phyloP scores from a whole-genome alignment of 1,139 yeast species.

The Protomyces inouyei region DNA sequence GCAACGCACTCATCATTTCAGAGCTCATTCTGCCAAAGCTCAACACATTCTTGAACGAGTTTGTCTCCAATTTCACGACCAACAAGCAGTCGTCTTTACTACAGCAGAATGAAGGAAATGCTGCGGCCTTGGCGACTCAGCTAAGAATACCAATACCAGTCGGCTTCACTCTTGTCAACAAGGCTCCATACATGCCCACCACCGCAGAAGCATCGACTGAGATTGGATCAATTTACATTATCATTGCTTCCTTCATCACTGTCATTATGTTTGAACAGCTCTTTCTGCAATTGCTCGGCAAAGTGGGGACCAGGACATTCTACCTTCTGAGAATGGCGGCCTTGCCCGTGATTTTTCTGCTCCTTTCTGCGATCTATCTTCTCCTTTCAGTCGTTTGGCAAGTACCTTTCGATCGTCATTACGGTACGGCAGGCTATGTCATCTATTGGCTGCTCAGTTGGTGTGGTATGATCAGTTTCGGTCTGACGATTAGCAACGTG shows the following conservation, averaged over 20 bases:
- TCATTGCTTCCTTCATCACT: slow-evolving; percentile 61
- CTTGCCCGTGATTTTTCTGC: slow-evolving; percentile 46
- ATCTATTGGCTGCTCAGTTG: slow-evolving; percentile 61
- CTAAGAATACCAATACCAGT: slow-evolving; percentile 13
- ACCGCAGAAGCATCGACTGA: slow-evolving; percentile 31
- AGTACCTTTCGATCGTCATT: slow-evolving; percentile 50
- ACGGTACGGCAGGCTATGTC: slow-evolving; percentile 59
- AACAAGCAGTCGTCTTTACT: slow-evolving; percentile 18
- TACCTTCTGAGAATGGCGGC: slow-evolving; percentile 49
- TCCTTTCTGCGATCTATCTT: slow-evolving; percentile 53
- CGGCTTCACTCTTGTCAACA: slow-evolving; percentile 11
- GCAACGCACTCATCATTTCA: slow-evolving; percentile 12
- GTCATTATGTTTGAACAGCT: slow-evolving; percentile 55
- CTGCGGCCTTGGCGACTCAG: slow-evolving; percentile 13
- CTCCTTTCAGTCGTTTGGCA: slow-evolving; percentile 59
- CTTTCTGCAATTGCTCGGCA: slow-evolving; percentile 49
- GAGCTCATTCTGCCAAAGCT: slow-evolving; percentile 15
- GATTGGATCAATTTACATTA: slow-evolving; percentile 69
- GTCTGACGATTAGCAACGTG: slow-evolving; percentile 61
- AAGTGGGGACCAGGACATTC: slow-evolving; percentile 47
- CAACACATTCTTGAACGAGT: neutral
- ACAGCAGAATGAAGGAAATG: slow-evolving; percentile 10
- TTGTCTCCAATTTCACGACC: slow-evolving; percentile 2
- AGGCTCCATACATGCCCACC: slow-evolving; percentile 11
- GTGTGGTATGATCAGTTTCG: slow-evolving; percentile 57